These are phyloP conservation scores for Annona cherimola DNA, from an alignment of 164 flowering plant species.

Conservation along the genomic window DNA sequence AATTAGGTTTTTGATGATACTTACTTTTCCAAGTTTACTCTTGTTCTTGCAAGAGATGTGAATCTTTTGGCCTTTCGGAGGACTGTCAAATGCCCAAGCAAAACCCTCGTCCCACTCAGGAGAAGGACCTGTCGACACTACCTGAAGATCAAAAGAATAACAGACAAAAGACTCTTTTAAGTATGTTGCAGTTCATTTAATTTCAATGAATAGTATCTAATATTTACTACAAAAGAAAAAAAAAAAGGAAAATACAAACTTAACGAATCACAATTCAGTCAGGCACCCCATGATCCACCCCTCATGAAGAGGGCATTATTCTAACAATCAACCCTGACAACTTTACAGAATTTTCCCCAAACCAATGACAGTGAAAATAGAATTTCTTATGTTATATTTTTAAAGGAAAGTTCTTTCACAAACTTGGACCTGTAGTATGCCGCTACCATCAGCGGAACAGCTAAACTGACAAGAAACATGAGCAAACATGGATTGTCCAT, in stretches of 20 bases:
- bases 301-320: not conserved
- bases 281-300: not conserved
- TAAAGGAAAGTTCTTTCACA: not conserved
- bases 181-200: not conserved
- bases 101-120: slow-evolving; percentile 97
- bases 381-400: no score
- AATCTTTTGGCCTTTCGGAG: slow-evolving; percentile 97
- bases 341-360: not conserved
- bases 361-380: not conserved
- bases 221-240: no score
- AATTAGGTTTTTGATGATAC: not conserved
- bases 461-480: no score
- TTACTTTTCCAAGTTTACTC: slow-evolving; percentile 99
- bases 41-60: slow-evolving; percentile 98
- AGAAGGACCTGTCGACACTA: slow-evolving; percentile 90
- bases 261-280: not conserved
- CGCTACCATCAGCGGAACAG: no score
- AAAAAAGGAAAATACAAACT: not conserved
- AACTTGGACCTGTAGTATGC: no score
- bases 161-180: not conserved
- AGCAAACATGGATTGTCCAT: no score
- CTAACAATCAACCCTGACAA: not conserved
- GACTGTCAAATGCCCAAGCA: slow-evolving; percentile 92
- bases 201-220: not conserved
- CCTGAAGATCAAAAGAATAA: slow-evolving; percentile 27